Percentiles rank a stretch among this genome's conserved stretches.
Conservation (phyloP, 148 eudicot genomes). For the Dysphania ambrosioides region DNA sequence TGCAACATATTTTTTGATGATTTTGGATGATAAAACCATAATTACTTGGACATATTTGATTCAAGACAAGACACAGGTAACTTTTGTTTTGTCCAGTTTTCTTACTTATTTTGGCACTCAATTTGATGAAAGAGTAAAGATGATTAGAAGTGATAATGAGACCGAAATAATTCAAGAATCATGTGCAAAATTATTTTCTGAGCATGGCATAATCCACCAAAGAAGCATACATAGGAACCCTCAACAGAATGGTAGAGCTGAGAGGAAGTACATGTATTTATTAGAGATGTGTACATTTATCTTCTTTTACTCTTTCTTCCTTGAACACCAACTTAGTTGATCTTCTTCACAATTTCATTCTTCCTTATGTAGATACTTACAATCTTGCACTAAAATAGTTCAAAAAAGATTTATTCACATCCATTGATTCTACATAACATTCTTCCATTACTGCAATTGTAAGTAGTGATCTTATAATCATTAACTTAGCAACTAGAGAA, state of each 20-base stretch:
- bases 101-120: background rate
- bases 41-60: background rate
- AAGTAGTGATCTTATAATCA: no score
- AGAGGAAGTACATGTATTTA: no score
- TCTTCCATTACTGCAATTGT: no score
- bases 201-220: background rate
- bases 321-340: no score
- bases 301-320: no score
- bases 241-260: background rate
- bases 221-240: background rate
- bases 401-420: no score
- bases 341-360: no score
- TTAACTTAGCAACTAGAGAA: no score
- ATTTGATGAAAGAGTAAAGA: background rate
- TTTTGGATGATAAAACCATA: background rate
- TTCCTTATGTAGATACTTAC: no score
- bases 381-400: no score
- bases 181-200: background rate
- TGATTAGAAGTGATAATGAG: background rate
- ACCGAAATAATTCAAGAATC: background rate
- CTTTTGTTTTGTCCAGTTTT: background rate
- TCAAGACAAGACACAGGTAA: background rate
- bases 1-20: background rate
- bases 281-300: no score
- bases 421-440: no score